Conservation (phyloP, 352 stramenopile genomes). For the Phytophthora palmivora region DNA sequence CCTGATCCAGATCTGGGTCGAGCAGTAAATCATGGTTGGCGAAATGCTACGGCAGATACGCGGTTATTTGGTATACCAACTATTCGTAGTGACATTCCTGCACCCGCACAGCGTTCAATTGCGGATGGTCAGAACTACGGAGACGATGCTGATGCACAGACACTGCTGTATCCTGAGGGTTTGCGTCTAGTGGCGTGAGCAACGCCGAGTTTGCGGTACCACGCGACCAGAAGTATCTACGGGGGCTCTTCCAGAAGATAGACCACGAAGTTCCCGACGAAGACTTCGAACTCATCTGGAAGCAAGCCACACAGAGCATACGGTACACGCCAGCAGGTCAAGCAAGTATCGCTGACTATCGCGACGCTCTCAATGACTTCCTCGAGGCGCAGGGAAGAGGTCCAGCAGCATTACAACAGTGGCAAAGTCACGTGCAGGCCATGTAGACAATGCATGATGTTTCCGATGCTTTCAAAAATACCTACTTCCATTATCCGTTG, state of each 20-base stretch:
- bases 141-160: conserved; percentile 80
- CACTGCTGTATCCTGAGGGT: conserved; percentile 87
- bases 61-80: conserved; percentile 85
- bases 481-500: conserved; percentile 24
- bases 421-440: conserved; percentile 49
- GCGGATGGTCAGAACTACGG: conserved; percentile 93
- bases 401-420: conserved; percentile 52
- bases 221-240: conserved; percentile 63
- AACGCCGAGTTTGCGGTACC: conserved; percentile 87
- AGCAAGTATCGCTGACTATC: conserved; percentile 75
- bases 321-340: conserved; percentile 49
- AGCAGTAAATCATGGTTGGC: conserved; percentile 86
- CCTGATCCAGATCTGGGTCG: conserved; percentile 85
- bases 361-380: conserved; percentile 78
- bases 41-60: conserved; percentile 69
- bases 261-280: conserved; percentile 65
- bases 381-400: conserved; percentile 58
- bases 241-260: conserved; percentile 74
- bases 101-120: conserved; percentile 76
- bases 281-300: conserved; percentile 80
- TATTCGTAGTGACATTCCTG: conserved; percentile 86
- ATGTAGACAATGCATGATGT: conserved; percentile 21
- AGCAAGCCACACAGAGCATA: conserved; percentile 50
- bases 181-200: conserved; percentile 77
- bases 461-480: conserved; percentile 19